phyloP scores from a whole-genome alignment of 2,329 filamentous ascomycete genomes.

The Penicillium sp. region DNA sequence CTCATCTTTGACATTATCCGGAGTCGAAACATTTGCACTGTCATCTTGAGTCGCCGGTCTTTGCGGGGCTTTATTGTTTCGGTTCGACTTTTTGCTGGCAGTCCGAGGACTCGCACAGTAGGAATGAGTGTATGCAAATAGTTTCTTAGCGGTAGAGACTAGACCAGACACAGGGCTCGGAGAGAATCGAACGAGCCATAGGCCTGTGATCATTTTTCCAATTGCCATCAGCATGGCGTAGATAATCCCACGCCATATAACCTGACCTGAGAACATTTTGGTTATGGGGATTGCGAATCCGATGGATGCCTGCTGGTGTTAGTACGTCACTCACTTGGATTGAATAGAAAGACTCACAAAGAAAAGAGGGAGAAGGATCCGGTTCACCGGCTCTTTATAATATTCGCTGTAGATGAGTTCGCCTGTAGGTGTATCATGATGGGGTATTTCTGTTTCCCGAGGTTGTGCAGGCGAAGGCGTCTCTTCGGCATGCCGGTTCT shows the following conservation, averaged over 20 bases:
- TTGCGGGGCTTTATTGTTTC: not conserved
- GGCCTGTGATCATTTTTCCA: slow-evolving; percentile 58
- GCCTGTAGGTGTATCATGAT: slow-evolving; percentile 18
- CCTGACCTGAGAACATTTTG: slow-evolving; percentile 60
- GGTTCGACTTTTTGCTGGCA: not conserved
- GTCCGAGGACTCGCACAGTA: slow-evolving; percentile 2
- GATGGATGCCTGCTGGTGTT: slow-evolving; percentile 49
- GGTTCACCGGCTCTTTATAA: slow-evolving; percentile 45
- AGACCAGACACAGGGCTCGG: slow-evolving; percentile 9
- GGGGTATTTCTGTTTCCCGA: not conserved
- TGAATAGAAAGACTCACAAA: slow-evolving; percentile 52
- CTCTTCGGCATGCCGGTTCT: not conserved
- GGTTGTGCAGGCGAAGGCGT: not conserved
- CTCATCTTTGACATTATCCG: not conserved
- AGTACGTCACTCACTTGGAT: not conserved
- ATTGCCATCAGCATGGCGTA: slow-evolving; percentile 70
- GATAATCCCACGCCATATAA: slow-evolving; percentile 70
- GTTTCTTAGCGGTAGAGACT: slow-evolving; percentile 1
- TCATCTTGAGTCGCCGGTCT: not conserved
- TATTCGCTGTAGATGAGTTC: slow-evolving; percentile 44
- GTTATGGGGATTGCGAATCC: slow-evolving; percentile 76
- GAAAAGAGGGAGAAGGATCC: slow-evolving; percentile 67
- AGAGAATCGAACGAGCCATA: slow-evolving; percentile 53
- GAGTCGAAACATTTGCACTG: too few species aligned
- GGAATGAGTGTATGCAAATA: slow-evolving; percentile 1